Conservation (phyloP, 306 rosid species). For the Leucaena leucocephala region DNA sequence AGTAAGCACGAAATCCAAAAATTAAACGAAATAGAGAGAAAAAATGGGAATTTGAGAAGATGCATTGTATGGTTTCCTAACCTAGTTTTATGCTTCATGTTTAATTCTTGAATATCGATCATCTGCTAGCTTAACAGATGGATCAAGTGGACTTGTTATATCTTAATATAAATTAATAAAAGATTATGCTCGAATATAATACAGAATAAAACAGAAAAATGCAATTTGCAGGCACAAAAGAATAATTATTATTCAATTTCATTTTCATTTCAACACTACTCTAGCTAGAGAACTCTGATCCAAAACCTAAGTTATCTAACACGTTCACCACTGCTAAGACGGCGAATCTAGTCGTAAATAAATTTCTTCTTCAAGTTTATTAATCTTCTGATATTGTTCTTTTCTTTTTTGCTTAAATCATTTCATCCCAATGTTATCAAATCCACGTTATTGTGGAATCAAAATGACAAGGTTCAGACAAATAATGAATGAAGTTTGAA, state of each 20-base stretch:
- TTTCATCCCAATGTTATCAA: not conserved
- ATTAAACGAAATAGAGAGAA: not conserved
- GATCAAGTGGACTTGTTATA: not conserved
- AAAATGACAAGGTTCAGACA: too few relatives aligned
- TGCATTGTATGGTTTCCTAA: constrained; percentile 20
- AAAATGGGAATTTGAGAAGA: constrained; percentile 11
- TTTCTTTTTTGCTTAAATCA: not conserved
- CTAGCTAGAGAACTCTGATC: not conserved
- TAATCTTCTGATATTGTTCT: not conserved
- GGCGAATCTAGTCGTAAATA: constrained; percentile 6
- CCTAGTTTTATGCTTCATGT: constrained; percentile 9
- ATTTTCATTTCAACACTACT: not conserved
- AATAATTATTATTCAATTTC: not conserved
- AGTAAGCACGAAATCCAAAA: constrained; percentile 11
- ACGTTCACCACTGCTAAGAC: not conserved
- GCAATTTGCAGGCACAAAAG: constrained; percentile 9
- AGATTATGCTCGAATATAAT: not conserved
- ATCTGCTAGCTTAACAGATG: not conserved
- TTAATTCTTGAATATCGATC: not conserved
- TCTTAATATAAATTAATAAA: not conserved
- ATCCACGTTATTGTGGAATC: not conserved
- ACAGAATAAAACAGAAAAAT: not conserved
- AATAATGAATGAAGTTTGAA: not conserved
- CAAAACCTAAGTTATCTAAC: not conserved
- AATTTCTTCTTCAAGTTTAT: not conserved